phyloP scores from a whole-genome alignment of 1,284 basidiomycete genomes.

The Trichosporon coremiiforme region DNA sequence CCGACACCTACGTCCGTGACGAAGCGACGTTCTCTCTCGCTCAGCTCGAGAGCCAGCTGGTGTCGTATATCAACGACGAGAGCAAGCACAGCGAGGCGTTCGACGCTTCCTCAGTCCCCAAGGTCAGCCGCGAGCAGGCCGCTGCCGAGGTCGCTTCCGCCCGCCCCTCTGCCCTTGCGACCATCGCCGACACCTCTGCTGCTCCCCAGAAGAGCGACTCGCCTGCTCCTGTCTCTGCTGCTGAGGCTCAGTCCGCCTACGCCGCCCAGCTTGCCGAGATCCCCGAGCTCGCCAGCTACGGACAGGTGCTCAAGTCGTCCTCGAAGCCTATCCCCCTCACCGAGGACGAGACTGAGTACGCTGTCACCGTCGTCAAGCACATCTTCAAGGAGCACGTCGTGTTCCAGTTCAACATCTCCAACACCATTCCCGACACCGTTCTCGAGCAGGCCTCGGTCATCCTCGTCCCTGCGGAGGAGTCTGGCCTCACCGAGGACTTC shows the following conservation, averaged over 20 bases:
- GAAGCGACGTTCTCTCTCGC: conserved; percentile 89
- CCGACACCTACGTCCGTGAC: conserved; percentile 85
- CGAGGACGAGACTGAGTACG: conserved; percentile 97
- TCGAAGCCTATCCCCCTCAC: conserved; percentile 80
- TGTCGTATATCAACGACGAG: conserved; percentile 83
- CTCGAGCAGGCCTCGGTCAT: conserved; percentile 94
- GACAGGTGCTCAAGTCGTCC: conserved; percentile 84
- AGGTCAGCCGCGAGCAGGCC: conserved; percentile 86
- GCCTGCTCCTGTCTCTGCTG: conserved; percentile 66
- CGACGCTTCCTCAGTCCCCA: conserved; percentile 78
- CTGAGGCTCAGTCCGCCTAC: conserved; percentile 83
- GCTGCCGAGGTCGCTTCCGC: conserved; percentile 70
- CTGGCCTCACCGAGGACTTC: conserved; percentile 86
- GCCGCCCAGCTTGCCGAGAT: conserved; percentile 81
- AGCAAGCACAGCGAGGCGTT: conserved; percentile 70
- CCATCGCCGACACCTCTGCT: conserved; percentile 63
- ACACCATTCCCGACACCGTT: conserved; percentile 97
- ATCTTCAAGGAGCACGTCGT: conserved; percentile 94
- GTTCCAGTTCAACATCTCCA: conserved; percentile 98
- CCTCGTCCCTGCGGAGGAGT: conserved; percentile 75
- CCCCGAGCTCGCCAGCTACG: conserved; percentile 83
- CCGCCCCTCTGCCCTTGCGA: conserved; percentile 80
- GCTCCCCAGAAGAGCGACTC: conserved; percentile 63
- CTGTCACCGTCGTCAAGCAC: conserved; percentile 95
- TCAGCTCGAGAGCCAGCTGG: conserved; percentile 80